Percentiles rank a stretch among this genome's conserved stretches.
These are phyloP conservation scores for Coniochaeta sp. DNA, from an alignment of 2,329 filamentous ascomycete species.

Conservation along the genomic window DNA sequence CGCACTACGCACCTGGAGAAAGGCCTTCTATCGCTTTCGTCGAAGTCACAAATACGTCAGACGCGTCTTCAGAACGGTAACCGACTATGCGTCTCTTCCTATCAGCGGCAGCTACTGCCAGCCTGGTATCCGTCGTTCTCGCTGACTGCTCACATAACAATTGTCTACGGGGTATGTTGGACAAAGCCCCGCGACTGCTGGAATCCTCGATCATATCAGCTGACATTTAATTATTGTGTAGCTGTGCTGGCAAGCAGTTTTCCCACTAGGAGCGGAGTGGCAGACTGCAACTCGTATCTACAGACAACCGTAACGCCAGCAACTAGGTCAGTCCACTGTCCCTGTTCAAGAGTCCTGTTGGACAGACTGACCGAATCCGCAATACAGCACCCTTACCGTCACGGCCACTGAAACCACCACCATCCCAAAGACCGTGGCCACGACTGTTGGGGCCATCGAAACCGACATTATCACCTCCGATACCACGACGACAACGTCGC, in stretches of 20 bases:
- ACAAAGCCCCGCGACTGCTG: background rate
- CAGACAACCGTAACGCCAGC: background rate
- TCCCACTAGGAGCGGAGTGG: background rate
- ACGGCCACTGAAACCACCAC: background rate
- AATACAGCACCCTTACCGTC: background rate
- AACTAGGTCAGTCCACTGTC: background rate
- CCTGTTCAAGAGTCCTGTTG: background rate
- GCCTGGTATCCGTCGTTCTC: background rate
- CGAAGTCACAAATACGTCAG: background rate
- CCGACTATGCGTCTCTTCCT: background rate
- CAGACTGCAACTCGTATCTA: background rate
- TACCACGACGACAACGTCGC: background rate
- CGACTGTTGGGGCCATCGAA: background rate
- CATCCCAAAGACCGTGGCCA: background rate
- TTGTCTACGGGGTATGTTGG: background rate
- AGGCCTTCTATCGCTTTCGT: too few relatives aligned
- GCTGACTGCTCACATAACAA: background rate
- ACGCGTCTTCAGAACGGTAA: background rate
- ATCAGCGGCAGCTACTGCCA: background rate
- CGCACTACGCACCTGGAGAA: background rate
- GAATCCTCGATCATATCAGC: background rate
- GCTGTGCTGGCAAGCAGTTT: background rate
- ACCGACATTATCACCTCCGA: background rate
- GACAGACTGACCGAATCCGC: background rate
- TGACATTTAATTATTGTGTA: background rate